Evolutionary conservation across 768 basidiomycete species (phyloP), one percentile per base, ranked within the genome.

Genomic region (Calvatia gigantea): DNA sequence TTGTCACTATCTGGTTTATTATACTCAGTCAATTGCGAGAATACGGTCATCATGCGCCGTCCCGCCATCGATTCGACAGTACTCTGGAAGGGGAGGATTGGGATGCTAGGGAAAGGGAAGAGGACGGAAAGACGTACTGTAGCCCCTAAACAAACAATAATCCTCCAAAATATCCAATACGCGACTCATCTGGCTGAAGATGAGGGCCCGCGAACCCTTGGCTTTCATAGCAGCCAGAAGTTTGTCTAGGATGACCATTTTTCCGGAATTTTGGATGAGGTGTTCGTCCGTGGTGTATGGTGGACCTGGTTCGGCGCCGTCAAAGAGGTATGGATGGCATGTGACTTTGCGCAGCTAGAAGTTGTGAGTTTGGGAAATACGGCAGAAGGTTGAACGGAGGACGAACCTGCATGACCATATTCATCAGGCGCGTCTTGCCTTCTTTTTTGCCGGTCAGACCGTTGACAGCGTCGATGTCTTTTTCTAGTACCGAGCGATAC

Each of bases 181-280:
- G n/a, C 97, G 87, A 71, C 92, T 95, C 97, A 99, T 98, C 70
- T 98, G 97, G 63, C 93, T 96, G 76, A 99, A 99, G 58, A 99
- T 97, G 61, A 98, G 82, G 2, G 94, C 91, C 6, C 96, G 84
- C 2, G 93, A 96, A n/a, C 94, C 95, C 68, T 94, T 94, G 21
- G 73, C 85, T 65, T 91, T 93, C 91, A 98, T 89, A 31, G 80
- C 84, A 54, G 77, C 76, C 17, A 98, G 82, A 0, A 99, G 78
- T 69, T 94, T 98, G 75, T 99, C 95, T 27, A 99, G 82, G 58
- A 99, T 95, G 52, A 96, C 75, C 96, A 98, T 98, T 74, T 98
- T 98, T 33, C 96, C 97, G 0, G 84, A 90, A 67, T 96, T 97
- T 62, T 95, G 80, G 61, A 98, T 79, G 35, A 99, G 80, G 69